phyloP scores from a whole-genome alignment of 345 rosid genomes.

The Hibiscus tridactylites region DNA sequence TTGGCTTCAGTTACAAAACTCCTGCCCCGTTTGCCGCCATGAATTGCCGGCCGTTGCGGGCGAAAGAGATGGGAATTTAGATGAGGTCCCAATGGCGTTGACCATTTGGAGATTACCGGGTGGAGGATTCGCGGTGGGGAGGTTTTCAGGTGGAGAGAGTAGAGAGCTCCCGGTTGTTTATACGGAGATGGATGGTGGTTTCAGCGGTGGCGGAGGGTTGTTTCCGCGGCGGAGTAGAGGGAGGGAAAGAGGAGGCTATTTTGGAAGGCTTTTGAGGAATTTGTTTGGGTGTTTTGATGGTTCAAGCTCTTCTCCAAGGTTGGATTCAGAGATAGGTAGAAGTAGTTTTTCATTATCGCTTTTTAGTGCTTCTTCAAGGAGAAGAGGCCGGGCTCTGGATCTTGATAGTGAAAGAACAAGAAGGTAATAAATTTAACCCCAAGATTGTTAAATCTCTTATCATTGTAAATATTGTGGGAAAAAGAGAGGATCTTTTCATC shows the following conservation, averaged over 20 bases:
- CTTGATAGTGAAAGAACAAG: too few species aligned
- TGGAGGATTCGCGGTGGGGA: constrained; percentile 91
- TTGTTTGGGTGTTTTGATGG: constrained; percentile 54
- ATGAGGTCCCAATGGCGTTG: constrained; percentile 36
- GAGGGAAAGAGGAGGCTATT: constrained; percentile 45
- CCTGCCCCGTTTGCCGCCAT: constrained; percentile 94
- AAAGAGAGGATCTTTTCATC: too few species aligned
- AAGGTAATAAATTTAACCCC: too few species aligned
- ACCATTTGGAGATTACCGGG: constrained; percentile 95
- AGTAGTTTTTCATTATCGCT: too few species aligned
- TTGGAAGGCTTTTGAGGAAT: constrained; percentile 34
- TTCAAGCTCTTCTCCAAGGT: constrained; percentile 5
- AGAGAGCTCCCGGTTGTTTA: constrained; percentile 80
- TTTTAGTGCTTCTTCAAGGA: too few species aligned
- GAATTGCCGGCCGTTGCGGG: constrained; percentile 46
- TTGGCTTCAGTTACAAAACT: constrained; percentile 75
- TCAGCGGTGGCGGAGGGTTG: constrained; percentile 38
- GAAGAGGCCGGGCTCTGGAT: too few species aligned
- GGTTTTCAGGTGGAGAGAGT: constrained; percentile 55
- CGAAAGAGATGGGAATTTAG: constrained; percentile 12
- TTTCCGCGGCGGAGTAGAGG: constrained; percentile 52
- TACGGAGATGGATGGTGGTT: constrained; percentile 86
- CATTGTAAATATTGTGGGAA: too few species aligned
- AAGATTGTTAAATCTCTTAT: too few species aligned
- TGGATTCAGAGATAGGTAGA: constrained; percentile 14